Evolutionary conservation across 2,329 filamentous ascomycete genomes (phyloP).

Genomic region (Davidsoniella virescens): DNA sequence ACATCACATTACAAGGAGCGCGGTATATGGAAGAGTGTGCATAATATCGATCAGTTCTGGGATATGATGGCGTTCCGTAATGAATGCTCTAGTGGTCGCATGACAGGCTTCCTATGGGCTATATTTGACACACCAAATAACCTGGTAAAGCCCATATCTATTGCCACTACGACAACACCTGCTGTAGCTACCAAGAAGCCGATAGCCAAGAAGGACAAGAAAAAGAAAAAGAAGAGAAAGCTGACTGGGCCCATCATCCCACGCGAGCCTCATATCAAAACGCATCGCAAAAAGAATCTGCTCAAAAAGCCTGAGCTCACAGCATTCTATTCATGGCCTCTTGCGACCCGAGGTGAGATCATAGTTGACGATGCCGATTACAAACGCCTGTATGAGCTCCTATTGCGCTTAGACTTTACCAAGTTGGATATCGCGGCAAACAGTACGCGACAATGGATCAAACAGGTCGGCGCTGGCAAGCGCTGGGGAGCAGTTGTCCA

Average conservation of each 20-base stretch:
- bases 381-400: slow-evolving; percentile 49
- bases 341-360: slow-evolving; percentile 42
- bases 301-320: slow-evolving; percentile 35
- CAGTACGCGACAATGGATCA: slow-evolving; percentile 55
- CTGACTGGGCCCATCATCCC: slow-evolving; percentile 45
- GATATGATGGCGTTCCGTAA: slow-evolving; percentile 95
- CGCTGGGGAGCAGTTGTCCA: slow-evolving; percentile 7
- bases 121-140: slow-evolving; percentile 47
- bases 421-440: slow-evolving; percentile 43
- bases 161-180: background rate
- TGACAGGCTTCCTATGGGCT: slow-evolving; percentile 92
- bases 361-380: slow-evolving; percentile 49
- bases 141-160: background rate
- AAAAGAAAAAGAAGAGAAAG: slow-evolving; percentile 29
- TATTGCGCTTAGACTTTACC: slow-evolving; percentile 60
- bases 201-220: slow-evolving; percentile 17
- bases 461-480: slow-evolving; percentile 36
- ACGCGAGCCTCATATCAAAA: slow-evolving; percentile 50
- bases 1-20: slow-evolving; percentile 35
- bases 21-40: slow-evolving; percentile 70
- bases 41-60: slow-evolving; percentile 84
- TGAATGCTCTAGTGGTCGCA: slow-evolving; percentile 80
- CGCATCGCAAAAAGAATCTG: slow-evolving; percentile 31
- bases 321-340: slow-evolving; percentile 50
- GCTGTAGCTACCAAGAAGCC: slow-evolving; percentile 11